These are phyloP conservation scores for Lindgomyces ingoldianus DNA, from an alignment of 495 filamentous ascomycete genomes.

Conservation along the genomic window DNA sequence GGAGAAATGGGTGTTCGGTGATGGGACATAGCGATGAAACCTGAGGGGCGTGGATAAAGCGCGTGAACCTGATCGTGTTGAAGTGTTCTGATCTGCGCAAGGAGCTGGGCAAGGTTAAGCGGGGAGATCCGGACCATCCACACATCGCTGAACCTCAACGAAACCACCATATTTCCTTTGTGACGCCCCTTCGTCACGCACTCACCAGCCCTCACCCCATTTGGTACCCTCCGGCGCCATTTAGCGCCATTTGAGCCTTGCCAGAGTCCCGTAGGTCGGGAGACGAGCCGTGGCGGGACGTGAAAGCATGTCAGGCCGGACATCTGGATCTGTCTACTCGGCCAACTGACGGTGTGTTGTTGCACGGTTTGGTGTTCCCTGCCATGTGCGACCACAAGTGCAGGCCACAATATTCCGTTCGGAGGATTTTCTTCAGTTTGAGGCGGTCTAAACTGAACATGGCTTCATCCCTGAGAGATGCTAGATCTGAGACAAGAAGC, in stretches of 20 bases:
- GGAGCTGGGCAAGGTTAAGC: conserved; percentile 23
- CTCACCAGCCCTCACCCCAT: background rate
- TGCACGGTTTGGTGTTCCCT: background rate
- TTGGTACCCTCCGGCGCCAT: too few species aligned
- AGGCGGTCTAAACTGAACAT: conserved; percentile 1
- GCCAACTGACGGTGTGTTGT: background rate
- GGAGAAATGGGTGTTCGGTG: conserved; percentile 1
- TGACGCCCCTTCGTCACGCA: conserved; percentile 25
- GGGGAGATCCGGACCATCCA: background rate
- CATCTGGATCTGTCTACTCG: conserved; percentile 13
- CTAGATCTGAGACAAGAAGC: background rate
- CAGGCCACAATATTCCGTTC: conserved; percentile 20
- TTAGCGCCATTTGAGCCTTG: conserved; percentile 12
- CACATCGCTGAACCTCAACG: background rate
- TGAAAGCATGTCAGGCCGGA: conserved; percentile 23
- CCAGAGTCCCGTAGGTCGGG: conserved; percentile 7
- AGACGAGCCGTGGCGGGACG: conserved; percentile 28
- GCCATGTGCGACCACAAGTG: conserved; percentile 10
- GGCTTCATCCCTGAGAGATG: background rate
- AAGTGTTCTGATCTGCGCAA: conserved; percentile 25
- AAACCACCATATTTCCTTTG: conserved; percentile 12
- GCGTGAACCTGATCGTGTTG: conserved; percentile 4
- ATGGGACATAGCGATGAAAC: conserved; percentile 36
- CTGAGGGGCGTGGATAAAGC: conserved; percentile 17
- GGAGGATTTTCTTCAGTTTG: conserved; percentile 6